These are phyloP conservation scores for Aspergillus steynii DNA, from an alignment of 495 filamentous ascomycete genomes.

Conservation along the genomic window DNA sequence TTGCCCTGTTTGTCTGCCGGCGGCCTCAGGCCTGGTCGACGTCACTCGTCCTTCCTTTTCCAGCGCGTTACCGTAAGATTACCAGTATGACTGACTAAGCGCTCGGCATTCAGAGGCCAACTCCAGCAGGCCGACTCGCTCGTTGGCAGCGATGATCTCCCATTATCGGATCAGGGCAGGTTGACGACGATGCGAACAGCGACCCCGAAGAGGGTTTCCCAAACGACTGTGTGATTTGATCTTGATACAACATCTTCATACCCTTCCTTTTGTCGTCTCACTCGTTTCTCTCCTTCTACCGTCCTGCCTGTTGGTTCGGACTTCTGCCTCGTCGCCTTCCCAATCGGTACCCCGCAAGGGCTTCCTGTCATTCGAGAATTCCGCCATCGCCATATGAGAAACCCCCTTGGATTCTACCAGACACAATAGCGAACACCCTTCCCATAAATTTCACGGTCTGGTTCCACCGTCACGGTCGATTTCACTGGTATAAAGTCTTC, in stretches of 20 bases:
- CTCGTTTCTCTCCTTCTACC: neutral
- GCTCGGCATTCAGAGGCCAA: no score
- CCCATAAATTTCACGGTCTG: neutral
- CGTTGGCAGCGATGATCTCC: neutral
- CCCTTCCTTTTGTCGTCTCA: neutral
- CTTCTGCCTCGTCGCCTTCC: neutral
- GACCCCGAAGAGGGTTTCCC: neutral
- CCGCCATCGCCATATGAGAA: no score
- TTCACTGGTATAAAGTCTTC: neutral
- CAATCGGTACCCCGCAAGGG: neutral
- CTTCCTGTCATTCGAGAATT: no score
- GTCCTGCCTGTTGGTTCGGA: neutral
- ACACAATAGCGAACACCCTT: neutral
- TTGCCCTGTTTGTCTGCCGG: slow-evolving; percentile 36
- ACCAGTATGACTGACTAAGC: neutral
- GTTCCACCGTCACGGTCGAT: neutral
- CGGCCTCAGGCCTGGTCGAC: slow-evolving; percentile 20
- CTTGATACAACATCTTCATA: neutral
- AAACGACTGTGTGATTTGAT: neutral
- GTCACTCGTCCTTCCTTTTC: slow-evolving; percentile 16
- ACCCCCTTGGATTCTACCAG: neutral
- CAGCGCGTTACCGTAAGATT: neutral
- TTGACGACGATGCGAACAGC: neutral
- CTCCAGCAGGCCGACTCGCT: neutral
- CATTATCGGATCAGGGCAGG: neutral